Percentiles rank a stretch among this genome's conserved stretches.
phyloP scores from a whole-genome alignment of 1,284 basidiomycete species.

The Apiotrichum montevideense region DNA sequence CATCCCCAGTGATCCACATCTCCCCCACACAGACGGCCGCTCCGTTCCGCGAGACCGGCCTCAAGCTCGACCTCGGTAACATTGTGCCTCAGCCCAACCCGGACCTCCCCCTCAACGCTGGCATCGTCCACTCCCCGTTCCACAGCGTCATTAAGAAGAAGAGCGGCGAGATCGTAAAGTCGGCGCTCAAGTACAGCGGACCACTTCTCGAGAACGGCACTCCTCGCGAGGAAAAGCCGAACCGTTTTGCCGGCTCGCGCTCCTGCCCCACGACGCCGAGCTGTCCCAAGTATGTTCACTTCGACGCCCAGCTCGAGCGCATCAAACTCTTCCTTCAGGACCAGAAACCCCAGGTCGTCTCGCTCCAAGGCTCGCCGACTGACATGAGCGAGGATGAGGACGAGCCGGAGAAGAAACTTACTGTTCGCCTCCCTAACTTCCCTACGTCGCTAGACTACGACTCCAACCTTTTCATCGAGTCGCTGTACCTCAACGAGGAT shows the following conservation, averaged over 20 bases:
- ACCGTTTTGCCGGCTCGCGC: constrained; percentile 54
- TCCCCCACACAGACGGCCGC: constrained; percentile 8
- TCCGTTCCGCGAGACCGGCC: constrained; percentile 36
- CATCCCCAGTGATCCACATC: constrained; percentile 8
- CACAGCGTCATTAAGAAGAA: constrained; percentile 64
- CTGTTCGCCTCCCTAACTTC: constrained; percentile 53
- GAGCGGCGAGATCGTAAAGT: constrained; percentile 84
- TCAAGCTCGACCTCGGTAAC: constrained; percentile 44
- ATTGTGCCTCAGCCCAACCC: constrained; percentile 25
- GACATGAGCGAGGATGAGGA: constrained; percentile 74
- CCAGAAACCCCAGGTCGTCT: constrained; percentile 89
- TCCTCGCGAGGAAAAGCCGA: constrained; percentile 50
- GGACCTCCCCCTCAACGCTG: constrained; percentile 10
- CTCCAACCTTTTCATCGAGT: constrained; percentile 53
- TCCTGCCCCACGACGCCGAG: constrained; percentile 67
- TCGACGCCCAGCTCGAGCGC: constrained; percentile 76
- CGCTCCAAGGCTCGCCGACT: constrained; percentile 80
- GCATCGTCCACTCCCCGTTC: constrained; percentile 31
- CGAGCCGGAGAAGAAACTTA: constrained; percentile 42
- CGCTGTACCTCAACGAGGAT: constrained; percentile 59
- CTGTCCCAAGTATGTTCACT: constrained; percentile 78
- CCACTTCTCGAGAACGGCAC: constrained; percentile 43
- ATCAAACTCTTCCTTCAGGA: constrained; percentile 89
- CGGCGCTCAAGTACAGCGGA: constrained; percentile 71
- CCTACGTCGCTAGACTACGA: constrained; percentile 47